phyloP scores from a whole-genome alignment of 73 alveolate species.

The Symbiodinium natans region DNA sequence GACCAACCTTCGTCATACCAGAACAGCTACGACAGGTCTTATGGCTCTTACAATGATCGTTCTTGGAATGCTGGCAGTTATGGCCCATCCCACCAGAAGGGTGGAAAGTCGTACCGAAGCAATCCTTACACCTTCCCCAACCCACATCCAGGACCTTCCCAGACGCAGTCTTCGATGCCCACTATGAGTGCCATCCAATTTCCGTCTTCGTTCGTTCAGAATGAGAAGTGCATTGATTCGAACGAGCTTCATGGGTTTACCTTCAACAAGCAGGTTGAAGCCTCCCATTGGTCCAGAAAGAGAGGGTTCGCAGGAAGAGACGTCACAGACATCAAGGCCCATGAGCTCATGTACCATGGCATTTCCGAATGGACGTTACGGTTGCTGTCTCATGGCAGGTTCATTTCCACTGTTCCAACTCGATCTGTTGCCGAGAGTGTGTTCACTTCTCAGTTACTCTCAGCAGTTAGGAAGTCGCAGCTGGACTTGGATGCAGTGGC shows the following conservation, averaged over 20 bases:
- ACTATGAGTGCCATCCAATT: too few relatives aligned
- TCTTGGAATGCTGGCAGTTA: too few relatives aligned
- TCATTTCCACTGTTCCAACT: not conserved
- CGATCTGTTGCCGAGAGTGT: not conserved
- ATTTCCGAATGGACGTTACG: not conserved
- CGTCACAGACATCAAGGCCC: not conserved
- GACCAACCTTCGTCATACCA: too few relatives aligned
- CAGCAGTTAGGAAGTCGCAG: not conserved
- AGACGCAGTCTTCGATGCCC: not conserved
- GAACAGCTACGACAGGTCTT: too few relatives aligned
- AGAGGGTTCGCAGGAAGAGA: not conserved
- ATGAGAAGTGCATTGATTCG: not conserved
- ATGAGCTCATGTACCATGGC: not conserved
- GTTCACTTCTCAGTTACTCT: not conserved
- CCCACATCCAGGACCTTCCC: not conserved
- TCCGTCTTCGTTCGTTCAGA: not conserved
- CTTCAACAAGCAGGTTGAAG: not conserved
- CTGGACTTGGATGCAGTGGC: not conserved
- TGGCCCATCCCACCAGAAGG: too few relatives aligned
- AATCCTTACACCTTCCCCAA: too few relatives aligned
- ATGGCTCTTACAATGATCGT: too few relatives aligned
- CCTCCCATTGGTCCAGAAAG: not conserved
- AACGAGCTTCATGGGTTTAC: not conserved
- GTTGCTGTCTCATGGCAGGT: not conserved
- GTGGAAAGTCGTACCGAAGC: too few relatives aligned